phyloP scores from a whole-genome alignment of 2,329 filamentous ascomycete species.

The Plectosphaerella plurivora region DNA sequence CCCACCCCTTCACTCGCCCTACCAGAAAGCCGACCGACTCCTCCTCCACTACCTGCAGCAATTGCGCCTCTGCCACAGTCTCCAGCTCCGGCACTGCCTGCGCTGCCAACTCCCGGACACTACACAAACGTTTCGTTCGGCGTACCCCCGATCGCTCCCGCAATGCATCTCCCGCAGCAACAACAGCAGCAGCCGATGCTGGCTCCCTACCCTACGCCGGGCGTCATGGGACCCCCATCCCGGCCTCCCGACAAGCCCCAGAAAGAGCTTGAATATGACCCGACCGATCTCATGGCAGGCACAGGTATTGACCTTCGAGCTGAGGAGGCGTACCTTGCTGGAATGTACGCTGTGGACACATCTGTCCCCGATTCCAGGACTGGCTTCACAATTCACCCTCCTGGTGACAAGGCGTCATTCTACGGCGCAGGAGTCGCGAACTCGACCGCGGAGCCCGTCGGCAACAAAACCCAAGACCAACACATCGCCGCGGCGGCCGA shows the following conservation, averaged over 20 bases:
- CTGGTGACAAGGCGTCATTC: slow-evolving; percentile 52
- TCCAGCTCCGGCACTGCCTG: slow-evolving; percentile 10
- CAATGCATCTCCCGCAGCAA: slow-evolving; percentile 1
- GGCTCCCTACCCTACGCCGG: slow-evolving; percentile 22
- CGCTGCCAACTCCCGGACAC: slow-evolving; percentile 6
- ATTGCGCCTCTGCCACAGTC: neutral
- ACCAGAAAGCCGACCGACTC: slow-evolving; percentile 14
- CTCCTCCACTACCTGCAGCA: slow-evolving; percentile 11
- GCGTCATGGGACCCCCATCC: slow-evolving; percentile 54
- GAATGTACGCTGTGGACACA: slow-evolving; percentile 52
- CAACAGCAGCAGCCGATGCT: slow-evolving; percentile 4
- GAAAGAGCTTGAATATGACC: slow-evolving; percentile 64
- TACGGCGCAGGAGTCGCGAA: slow-evolving; percentile 64
- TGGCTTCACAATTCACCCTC: slow-evolving; percentile 50
- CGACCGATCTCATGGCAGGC: slow-evolving; percentile 77
- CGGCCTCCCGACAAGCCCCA: slow-evolving; percentile 58
- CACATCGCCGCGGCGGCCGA: slow-evolving; percentile 62
- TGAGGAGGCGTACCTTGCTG: slow-evolving; percentile 78
- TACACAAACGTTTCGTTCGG: slow-evolving; percentile 16
- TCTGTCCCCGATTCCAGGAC: slow-evolving; percentile 41
- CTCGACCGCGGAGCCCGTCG: slow-evolving; percentile 47
- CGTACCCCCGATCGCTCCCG: slow-evolving; percentile 3
- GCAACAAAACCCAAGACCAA: slow-evolving; percentile 53
- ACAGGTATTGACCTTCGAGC: slow-evolving; percentile 84
- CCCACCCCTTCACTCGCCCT: slow-evolving; percentile 17